phyloP scores from a whole-genome alignment of 352 stramenopile genomes.

The Phytophthora tubulina region DNA sequence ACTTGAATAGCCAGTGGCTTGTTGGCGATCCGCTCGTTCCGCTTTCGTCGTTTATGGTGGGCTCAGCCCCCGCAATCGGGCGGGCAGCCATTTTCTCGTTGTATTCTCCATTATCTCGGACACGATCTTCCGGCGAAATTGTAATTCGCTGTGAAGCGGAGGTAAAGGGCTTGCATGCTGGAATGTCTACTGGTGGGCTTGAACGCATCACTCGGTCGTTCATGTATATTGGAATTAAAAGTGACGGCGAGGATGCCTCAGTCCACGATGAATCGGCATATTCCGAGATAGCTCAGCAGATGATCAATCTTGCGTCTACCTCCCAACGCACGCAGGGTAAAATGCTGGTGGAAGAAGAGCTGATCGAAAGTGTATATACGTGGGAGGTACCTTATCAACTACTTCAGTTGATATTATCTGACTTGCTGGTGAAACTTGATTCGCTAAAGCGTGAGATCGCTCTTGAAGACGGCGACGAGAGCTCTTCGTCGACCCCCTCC shows the following conservation, averaged over 20 bases:
- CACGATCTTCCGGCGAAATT: conserved; percentile 73
- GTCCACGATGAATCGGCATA: conserved; percentile 23
- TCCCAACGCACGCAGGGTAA: conserved; percentile 62
- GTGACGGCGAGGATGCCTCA: conserved; percentile 16
- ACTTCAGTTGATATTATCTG: conserved; percentile 78
- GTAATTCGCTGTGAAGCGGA: conserved; percentile 81
- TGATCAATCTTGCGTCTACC: conserved; percentile 51
- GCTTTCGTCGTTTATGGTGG: conserved; percentile 60
- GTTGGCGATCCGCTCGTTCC: conserved; percentile 70
- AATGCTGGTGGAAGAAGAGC: conserved; percentile 85
- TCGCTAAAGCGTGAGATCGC: conserved; percentile 63
- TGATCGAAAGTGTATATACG: conserved; percentile 91
- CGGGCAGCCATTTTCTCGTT: conserved; percentile 64
- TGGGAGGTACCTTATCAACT: conserved; percentile 90
- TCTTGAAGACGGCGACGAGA: conserved; percentile 45
- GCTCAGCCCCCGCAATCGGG: conserved; percentile 32
- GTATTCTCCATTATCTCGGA: conserved; percentile 72
- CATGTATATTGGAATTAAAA: conserved; percentile 71
- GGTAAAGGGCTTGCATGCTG: conserved; percentile 52
- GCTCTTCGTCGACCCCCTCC: conserved; percentile 55
- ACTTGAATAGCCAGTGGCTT: conserved; percentile 81
- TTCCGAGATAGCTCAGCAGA: conserved; percentile 54
- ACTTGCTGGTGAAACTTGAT: conserved; percentile 79
- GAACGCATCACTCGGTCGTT: conserved; percentile 84
- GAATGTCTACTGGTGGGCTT: conserved; percentile 47